Evolutionary conservation across 1,284 basidiomycete species (phyloP), one percentile per base, ranked within the genome.

Genomic region (Anthracocystis walkeri): DNA sequence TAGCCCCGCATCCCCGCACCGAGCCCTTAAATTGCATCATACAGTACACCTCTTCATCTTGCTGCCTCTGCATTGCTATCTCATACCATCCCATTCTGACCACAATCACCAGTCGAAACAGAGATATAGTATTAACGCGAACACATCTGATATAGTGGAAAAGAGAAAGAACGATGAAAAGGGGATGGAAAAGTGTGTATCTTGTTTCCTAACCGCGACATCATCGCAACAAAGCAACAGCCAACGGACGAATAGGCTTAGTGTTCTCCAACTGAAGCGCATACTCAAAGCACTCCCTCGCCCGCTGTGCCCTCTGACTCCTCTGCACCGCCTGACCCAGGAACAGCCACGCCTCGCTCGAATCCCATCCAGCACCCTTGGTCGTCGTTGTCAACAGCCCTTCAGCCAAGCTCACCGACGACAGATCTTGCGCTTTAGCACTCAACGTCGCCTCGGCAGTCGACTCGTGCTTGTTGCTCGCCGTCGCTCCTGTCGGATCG

Each of bases 291-390:
- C 77, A 77, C 48, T 80, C 76, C 12, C 78, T 60, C 49, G 76
- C 75, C 57, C 75, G 46, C 53, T 69, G 65, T 14, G 58, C 44
- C 2, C 80, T 54, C 1, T 65, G 51, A 21, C 77, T 74, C 18
- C 67, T 57, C 58, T 74, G 59, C 20, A 75, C 65, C 20, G 82
- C 77, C 48, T 81, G 70, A 4, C 69, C 78, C 42, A 85, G 53
- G 57, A 75, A 79, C 35, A 81, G 65, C 83, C 83, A 85, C 1
- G 83, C 83, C 51, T 84, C 83, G 48, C 80, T 76, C 51, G 63
- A 48, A 49, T 79, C 78, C 79, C 79, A 80, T 1, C 81, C 83
- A 14, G 56, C 57, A 16, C 65, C 73, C 29, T 75, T 68, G 31
- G 81, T 84, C 33, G 70, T 64, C 44, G 67, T 77, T 23, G 72